Base-by-base conservation (phyloP, 257 asterid species). In the Solanum megistacrolobum region DNA sequence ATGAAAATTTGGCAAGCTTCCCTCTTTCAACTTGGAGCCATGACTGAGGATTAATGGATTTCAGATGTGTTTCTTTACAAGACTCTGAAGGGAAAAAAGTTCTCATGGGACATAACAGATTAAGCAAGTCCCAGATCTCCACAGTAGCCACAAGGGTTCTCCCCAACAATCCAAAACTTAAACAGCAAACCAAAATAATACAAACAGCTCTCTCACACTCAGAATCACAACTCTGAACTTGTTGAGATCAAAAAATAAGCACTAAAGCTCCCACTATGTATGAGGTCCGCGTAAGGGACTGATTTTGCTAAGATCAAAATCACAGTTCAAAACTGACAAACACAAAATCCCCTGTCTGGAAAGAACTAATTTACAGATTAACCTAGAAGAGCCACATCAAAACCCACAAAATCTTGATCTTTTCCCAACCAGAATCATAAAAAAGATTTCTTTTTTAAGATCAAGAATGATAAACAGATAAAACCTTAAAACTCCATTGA, bases 11-110 rank as follows among this genome's bases (percentile, higher is more conserved):
- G 21, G 98, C 79, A 79, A 92, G 96, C 88, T 97, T 96, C 55
- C 99, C 99, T 94, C 99, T 94, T 91, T 97, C 99, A 89, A 95
- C 99, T 91, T 96, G 99, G 89, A 97, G 96, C 99, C 99, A 97
- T 88, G 99, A 93, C 92, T 97, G 99, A 36, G 99, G 99, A 91
- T 93, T 95, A 89, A 96, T 89, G 21, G 94, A 88, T 87, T 91
- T 94, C 48, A 94, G 92, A 83, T 92, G 95, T 34, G 96, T 92
- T 68, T 96, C 98, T 91, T 93, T 96, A 92, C 95, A 95, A 73
- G 98, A 93, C 71, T 96, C 99, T 16, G 98, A 95, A 90, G 98
- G 94, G 68, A 95, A 94, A 86, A 93, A 93, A 39, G 94, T 91
- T 98, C 94, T 97, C 99, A 97, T 97, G 76, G 99, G 99, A 93